Base-by-base conservation (phyloP, 2,329 filamentous ascomycete species). In the Stachybotrys chlorohalonatus region DNA sequence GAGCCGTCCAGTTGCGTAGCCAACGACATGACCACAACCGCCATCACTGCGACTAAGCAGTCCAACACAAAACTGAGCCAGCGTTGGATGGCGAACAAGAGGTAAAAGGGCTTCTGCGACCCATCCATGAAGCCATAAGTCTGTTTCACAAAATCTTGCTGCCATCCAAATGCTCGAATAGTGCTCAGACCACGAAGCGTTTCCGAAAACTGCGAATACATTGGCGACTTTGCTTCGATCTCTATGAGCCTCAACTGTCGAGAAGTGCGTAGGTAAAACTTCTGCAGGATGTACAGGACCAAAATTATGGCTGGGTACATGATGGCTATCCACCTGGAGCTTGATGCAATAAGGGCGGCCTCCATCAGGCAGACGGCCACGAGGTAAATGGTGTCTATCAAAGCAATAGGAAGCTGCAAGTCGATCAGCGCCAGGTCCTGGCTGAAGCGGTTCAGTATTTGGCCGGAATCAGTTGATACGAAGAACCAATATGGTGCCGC, bases 171-270 rank as follows among this genome's bases (percentile, higher is more conserved):
- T 2, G 77, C 74, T 17, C 78, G 68, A 5, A 81, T 69, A 0
- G 76, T 80, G 0, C 67, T 66, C 2, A 80, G 62, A 0, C 79
- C 79, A 11, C 71, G 70, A 3, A 79, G 65, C 3, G 70, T 73
- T 55, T 79, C 77, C 7, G 71, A 68, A 13, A 73, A 66, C 17
- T 69, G 64, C 1, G 67, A 66, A 61, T 67, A 67, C 2, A 67
- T 16, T 0, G 81, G 81, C 1, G 77, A 77, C 58, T 85, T 84
- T 1, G 79, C 75, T 62, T 84, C 81, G 3, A 84, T 71, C 50
- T 84, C 81, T 36, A 84, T 62, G 30, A 81, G 70, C 46, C 81
- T 73, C 7, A 84, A 64, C 62, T 84, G 80, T 1, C 80, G 71
- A 1, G 79, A 83, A 0, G 80, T 83, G 0, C 76, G 72, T 6